Percentiles rank a stretch among this genome's conserved stretches.
These are phyloP conservation scores for Verticillium klebahnii DNA, from an alignment of 2,329 filamentous ascomycete species.

Conservation along the genomic window DNA sequence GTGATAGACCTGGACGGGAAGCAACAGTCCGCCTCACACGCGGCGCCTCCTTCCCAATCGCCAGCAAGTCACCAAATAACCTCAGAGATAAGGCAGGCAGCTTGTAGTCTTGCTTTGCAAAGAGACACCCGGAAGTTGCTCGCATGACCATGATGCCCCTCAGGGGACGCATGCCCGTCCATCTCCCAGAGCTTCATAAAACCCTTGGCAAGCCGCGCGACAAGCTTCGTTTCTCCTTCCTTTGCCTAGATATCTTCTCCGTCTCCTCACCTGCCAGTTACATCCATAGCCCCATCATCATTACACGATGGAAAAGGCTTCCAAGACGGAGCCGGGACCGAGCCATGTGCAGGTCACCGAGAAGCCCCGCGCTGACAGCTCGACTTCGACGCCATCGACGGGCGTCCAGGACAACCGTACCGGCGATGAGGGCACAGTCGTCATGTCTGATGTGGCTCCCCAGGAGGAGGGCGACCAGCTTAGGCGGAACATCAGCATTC, in stretches of 20 bases:
- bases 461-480: constrained; percentile 10
- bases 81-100: neutral
- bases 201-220: neutral
- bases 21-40: too few species aligned
- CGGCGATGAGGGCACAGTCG: neutral
- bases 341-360: neutral
- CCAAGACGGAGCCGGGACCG: neutral
- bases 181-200: neutral
- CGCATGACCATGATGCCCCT: neutral
- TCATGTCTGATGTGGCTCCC: neutral
- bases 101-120: too few species aligned
- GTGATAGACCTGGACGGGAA: too few species aligned
- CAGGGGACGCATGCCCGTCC: neutral
- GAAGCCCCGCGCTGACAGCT: neutral
- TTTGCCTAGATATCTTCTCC: neutral
- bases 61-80: too few species aligned
- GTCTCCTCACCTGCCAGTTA: neutral
- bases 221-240: neutral
- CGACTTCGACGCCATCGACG: neutral
- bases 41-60: too few species aligned
- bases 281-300: neutral
- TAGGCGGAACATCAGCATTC: constrained; percentile 22
- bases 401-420: too few species aligned
- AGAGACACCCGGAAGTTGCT: neutral
- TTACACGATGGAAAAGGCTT: neutral